phyloP scores from a whole-genome alignment of 495 filamentous ascomycete genomes.

The Articulospora tetracladia region DNA sequence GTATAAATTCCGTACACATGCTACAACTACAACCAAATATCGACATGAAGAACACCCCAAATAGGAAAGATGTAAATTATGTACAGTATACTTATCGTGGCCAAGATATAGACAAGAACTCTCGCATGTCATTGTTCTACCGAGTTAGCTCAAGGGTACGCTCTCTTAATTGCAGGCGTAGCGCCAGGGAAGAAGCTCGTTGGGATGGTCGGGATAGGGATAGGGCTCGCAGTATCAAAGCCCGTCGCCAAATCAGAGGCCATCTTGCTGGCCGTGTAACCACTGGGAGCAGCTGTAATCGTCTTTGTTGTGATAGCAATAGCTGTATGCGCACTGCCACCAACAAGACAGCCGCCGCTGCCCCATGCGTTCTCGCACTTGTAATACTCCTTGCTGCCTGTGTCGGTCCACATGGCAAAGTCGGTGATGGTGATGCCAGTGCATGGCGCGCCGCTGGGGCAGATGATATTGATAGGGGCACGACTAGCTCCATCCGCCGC shows the following conservation, averaged over 20 bases:
- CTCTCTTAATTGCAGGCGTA: no score
- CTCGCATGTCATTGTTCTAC: no score
- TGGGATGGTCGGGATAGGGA: slow-evolving; percentile 52
- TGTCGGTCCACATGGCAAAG: slow-evolving; percentile 56
- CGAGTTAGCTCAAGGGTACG: no score
- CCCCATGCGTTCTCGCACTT: slow-evolving; percentile 23
- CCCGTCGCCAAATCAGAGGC: slow-evolving; percentile 37
- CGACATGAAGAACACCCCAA: no score
- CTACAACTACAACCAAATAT: no score
- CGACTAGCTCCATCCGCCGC: slow-evolving; percentile 37
- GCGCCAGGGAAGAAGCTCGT: slow-evolving; percentile 48
- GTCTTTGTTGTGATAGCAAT: slow-evolving; percentile 4
- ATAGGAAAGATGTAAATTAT: no score
- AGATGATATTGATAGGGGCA: slow-evolving; percentile 43
- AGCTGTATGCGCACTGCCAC: slow-evolving; percentile 13
- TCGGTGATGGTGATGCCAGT: slow-evolving; percentile 46
- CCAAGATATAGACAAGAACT: no score
- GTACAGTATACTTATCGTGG: no score
- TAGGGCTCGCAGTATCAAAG: slow-evolving; percentile 38
- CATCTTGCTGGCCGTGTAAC: slow-evolving; percentile 48
- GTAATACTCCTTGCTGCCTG: slow-evolving; percentile 13
- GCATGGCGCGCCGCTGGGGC: slow-evolving; percentile 35
- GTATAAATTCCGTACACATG: no score
- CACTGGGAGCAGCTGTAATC: slow-evolving; percentile 20
- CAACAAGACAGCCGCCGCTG: slow-evolving; percentile 17